Evolutionary conservation across 345 rosid species (phyloP), one percentile per base, ranked within the genome.

Genomic region (Passiflora organensis): DNA sequence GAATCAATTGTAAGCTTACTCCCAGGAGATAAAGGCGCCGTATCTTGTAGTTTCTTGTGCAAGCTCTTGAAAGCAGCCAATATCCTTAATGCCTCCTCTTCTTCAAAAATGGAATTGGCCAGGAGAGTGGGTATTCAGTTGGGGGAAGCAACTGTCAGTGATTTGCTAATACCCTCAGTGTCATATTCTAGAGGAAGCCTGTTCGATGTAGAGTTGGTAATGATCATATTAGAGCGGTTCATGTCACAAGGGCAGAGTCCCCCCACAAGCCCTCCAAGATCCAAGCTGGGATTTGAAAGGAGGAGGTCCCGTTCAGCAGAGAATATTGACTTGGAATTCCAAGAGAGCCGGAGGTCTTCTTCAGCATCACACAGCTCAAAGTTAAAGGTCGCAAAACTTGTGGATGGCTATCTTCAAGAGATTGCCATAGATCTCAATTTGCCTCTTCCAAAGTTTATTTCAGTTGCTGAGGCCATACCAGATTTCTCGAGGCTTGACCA

Each of bases 311-410:
- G 99, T 63, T 93, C 99, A 0, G 89, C 95, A 0, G 95, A 93
- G 74, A 84, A 86, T 62, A 83, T 89, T 13, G 77, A 84, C 63
- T 74, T 81, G 55, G 96, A 83, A 69, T 82, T 86, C 38, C 99
- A 89, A 50, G 95, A 83, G 34, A 86, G 91, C 58, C 80, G 99
- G 53, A 80, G 96, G 69, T 93, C 99, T 13, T 93, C 96, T 71
- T 89, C 96, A 41, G 99, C 95, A 36, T 86, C 96, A 13, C 99
- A 93, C 66, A 75, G 95, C 74, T 79, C 95, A 46, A 93, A 93
- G 75, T 67, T 89, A 62, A 93, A 93, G 73, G 99, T 93, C 9
- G 91, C 99, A 61, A 93, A 84, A 84, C 81, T 89, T 53, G 83
- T 93, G 1, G 99, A 93, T 78, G 80, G 83, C 19, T 93, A 81